Percentiles rank a stretch among this genome's conserved stretches.
These are phyloP conservation scores for Tricholoma saponaceum DNA, from an alignment of 768 basidiomycete genomes.

Conservation along the genomic window DNA sequence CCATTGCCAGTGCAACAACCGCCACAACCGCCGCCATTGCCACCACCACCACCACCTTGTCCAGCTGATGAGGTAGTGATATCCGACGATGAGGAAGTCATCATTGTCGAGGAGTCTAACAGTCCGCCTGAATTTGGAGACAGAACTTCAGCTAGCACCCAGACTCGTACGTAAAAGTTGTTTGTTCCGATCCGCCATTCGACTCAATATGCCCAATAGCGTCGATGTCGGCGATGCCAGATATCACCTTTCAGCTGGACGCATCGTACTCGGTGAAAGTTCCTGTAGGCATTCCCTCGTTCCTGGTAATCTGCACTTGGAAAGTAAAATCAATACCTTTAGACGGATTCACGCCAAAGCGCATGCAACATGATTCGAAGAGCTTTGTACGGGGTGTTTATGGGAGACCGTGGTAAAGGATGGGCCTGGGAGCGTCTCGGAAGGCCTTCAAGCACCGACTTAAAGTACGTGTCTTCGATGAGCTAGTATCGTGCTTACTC, in stretches of 20 bases:
- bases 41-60: background rate
- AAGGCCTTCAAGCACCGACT: background rate
- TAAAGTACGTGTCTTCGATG: conserved; percentile 10
- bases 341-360: conserved; percentile 33
- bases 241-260: conserved; percentile 34
- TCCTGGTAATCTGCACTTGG: background rate
- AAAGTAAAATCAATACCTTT: conserved; percentile 2
- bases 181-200: background rate
- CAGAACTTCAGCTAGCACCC: background rate
- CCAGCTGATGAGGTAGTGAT: background rate
- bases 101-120: background rate
- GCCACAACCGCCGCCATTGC: background rate
- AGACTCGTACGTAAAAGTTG: background rate
- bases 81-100: conserved; percentile 6
- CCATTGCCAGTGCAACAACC: conserved; percentile 9
- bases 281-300: conserved; percentile 26
- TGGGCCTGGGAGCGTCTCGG: conserved; percentile 21
- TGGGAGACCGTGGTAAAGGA: conserved; percentile 16
- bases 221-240: conserved; percentile 18
- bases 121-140: background rate
- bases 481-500: background rate
- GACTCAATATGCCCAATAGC: background rate
- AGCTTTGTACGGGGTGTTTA: conserved; percentile 34
- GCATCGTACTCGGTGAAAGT: conserved; percentile 37
- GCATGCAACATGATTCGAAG: conserved; percentile 36